Conservation (phyloP, 129 eudicot species). For the Centrapalus pauciflorus region DNA sequence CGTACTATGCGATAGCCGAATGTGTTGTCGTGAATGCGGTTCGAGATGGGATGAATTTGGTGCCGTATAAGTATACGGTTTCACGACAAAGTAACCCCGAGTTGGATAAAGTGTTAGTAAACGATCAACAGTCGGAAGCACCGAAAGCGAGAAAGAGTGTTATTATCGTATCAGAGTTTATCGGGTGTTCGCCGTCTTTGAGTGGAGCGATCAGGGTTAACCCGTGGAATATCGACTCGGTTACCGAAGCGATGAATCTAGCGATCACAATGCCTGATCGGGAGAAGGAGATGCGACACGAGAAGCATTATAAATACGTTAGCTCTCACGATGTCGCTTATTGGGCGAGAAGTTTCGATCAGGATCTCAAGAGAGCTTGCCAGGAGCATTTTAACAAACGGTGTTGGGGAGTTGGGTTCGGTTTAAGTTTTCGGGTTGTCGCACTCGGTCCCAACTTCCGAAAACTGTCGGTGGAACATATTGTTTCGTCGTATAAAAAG, state of each 20-base stretch:
- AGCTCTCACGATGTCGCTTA: constrained; percentile 82
- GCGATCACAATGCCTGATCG: constrained; percentile 49
- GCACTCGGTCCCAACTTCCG: constrained; percentile 69
- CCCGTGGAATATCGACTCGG: constrained; percentile 72
- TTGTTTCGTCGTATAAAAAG: constrained; percentile 54
- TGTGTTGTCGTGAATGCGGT: constrained; percentile 84
- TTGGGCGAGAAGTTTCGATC: constrained; percentile 83
- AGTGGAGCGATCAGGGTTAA: constrained; percentile 89
- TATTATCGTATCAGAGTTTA: constrained; percentile 80
- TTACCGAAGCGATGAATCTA: constrained; percentile 45
- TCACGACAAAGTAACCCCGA: constrained; percentile 53
- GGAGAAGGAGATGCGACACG: constrained; percentile 74
- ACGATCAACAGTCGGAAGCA: constrained; percentile 6
- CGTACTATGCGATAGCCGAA: constrained; percentile 66
- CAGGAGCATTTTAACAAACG: constrained; percentile 58
- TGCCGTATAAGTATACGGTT: constrained; percentile 82
- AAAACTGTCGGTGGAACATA: constrained; percentile 65
- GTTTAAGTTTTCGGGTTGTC: constrained; percentile 57
- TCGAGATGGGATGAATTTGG: constrained; percentile 92
- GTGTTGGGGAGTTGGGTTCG: constrained; percentile 87
- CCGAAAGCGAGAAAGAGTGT: constrained; percentile 41
- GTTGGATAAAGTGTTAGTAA: constrained; percentile 40
- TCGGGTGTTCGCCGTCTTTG: constrained; percentile 89
- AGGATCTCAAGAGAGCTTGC: constrained; percentile 74
- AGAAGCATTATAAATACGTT: constrained; percentile 75